A percentile compares a stretch with the other conserved stretches of the same genome.
Evolutionary conservation across 2,329 filamentous ascomycete species (phyloP).

Genomic region (Teratosphaeria destructans): DNA sequence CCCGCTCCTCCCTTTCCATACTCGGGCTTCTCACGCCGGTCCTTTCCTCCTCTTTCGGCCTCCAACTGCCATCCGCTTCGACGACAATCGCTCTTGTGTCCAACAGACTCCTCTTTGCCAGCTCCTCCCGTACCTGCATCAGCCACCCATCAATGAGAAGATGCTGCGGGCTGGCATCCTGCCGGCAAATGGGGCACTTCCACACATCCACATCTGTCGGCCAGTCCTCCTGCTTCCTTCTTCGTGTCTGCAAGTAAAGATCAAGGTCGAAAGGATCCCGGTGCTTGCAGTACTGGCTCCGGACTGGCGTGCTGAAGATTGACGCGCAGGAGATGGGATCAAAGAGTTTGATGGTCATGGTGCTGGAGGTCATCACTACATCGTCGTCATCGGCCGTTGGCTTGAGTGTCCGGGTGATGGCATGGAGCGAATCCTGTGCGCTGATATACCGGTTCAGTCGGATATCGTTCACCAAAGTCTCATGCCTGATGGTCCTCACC

Average conservation of each 20-base stretch:
- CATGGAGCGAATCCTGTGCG: constrained; percentile 41
- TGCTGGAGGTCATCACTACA: constrained; percentile 30
- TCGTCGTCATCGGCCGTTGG: constrained; percentile 44
- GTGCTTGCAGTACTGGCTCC: constrained; percentile 61
- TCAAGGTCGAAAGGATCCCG: constrained; percentile 83
- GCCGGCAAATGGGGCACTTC: constrained; percentile 75
- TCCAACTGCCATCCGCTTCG: constrained; percentile 56
- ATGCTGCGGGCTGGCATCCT: constrained; percentile 63
- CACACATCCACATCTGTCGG: constrained; percentile 54
- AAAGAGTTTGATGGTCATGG: constrained; percentile 33
- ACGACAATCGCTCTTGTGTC: constrained; percentile 53
- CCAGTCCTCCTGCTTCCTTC: constrained; percentile 27
- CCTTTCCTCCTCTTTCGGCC: constrained; percentile 18
- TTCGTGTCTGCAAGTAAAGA: constrained; percentile 63
- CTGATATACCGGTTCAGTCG: constrained; percentile 19
- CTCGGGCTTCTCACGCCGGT: constrained; percentile 18
- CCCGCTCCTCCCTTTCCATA: constrained; percentile 16
- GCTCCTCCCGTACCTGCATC: constrained; percentile 44
- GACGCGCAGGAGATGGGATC: constrained; percentile 36
- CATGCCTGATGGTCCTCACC: constrained; percentile 44
- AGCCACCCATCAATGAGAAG: constrained; percentile 70
- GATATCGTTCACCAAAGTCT: constrained; percentile 28
- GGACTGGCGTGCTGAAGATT: constrained; percentile 61
- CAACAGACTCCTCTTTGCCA: constrained; percentile 24
- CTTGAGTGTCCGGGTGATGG: constrained; percentile 45